Base-by-base conservation (phyloP, 2,329 filamentous ascomycete genomes). In the Trichoderma cornu-damae region DNA sequence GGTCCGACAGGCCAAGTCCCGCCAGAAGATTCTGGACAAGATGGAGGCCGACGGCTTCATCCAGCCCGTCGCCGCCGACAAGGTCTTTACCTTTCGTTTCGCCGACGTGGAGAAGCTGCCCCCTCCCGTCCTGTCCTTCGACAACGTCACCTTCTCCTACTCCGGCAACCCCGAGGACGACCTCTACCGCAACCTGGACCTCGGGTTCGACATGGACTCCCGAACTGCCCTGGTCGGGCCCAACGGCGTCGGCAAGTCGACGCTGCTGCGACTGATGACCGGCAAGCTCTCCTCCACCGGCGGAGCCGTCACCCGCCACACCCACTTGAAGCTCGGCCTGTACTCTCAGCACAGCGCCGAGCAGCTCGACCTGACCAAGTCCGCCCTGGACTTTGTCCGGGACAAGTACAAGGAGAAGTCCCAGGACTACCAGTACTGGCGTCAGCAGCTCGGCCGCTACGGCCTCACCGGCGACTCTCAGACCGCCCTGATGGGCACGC, bases 1-100 rank as follows among this genome's bases (percentile, higher is more conserved):
- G 80, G 94, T 99, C 72, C 85, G 90, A 74, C 94, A 99, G 78
- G 95, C 95, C 76, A 99, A 99, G 83, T 97, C 94, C 42, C 87
- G 94, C 64, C 94, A 99, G 78, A 99, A 99, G 90, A 97, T 97
- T 75, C 83, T 97, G 65, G 94, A 99, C 84, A 99, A 99, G 87
- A 99, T 99, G 94, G 93, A 97, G 82, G 94, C 95, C 67, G 94
- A 99, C 69, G 94, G 94, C 65, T 94, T 97, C 76, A 97, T 99
- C 72, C 88, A 99, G 77, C 89, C 90, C 58, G 91, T 99, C 61
- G 76, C 81, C 57, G 77, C 84, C 63, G 94, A 99, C 77, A 84
- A 85, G 61, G 88, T 96, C 70, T 99, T 99, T 79, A 93, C 87
- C 59, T 99, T 99, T 87, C 87, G 93, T 69, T 99, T 99, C 74